Percentiles rank a stretch among this genome's conserved stretches.
Conservation (phyloP, 2,329 filamentous ascomycete species). For the Epicoccum nigrum region DNA sequence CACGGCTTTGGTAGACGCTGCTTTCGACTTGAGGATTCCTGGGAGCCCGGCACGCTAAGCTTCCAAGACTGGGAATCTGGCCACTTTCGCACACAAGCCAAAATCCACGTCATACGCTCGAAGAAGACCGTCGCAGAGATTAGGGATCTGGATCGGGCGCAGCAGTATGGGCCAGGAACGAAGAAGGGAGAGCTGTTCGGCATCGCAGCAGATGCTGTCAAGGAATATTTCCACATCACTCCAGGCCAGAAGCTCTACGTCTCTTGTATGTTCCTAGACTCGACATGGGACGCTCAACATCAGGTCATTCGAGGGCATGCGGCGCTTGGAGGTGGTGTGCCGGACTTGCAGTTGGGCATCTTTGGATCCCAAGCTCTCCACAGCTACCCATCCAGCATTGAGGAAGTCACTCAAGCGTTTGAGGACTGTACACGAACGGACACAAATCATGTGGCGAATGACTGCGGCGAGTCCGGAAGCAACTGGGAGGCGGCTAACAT, state of each 20-base stretch:
- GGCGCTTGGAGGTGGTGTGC: slow-evolving; percentile 76
- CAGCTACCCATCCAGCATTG: slow-evolving; percentile 85
- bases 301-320: slow-evolving; percentile 80
- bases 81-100: slow-evolving; percentile 87
- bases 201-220: slow-evolving; percentile 79
- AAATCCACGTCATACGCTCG: slow-evolving; percentile 81
- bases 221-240: slow-evolving; percentile 73
- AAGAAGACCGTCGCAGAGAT: slow-evolving; percentile 87
- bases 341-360: slow-evolving; percentile 80
- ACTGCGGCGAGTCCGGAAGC: slow-evolving; percentile 84
- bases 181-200: slow-evolving; percentile 76
- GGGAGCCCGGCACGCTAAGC: slow-evolving; percentile 83
- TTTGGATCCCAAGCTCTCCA: slow-evolving; percentile 93
- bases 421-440: slow-evolving; percentile 90
- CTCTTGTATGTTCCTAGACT: slow-evolving; percentile 82
- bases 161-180: slow-evolving; percentile 73
- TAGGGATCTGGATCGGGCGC: slow-evolving; percentile 75
- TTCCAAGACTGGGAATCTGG: slow-evolving; percentile 72
- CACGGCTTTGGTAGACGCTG: slow-evolving; percentile 83
- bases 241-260: slow-evolving; percentile 87
- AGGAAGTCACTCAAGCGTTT: slow-evolving; percentile 89
- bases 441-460: slow-evolving; percentile 78
- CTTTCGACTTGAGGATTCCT: slow-evolving; percentile 94
- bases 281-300: slow-evolving; percentile 79
- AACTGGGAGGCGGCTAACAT: slow-evolving; percentile 96